Conservation (phyloP, 2,329 filamentous ascomycete genomes). For the Colletotrichum tropicale region DNA sequence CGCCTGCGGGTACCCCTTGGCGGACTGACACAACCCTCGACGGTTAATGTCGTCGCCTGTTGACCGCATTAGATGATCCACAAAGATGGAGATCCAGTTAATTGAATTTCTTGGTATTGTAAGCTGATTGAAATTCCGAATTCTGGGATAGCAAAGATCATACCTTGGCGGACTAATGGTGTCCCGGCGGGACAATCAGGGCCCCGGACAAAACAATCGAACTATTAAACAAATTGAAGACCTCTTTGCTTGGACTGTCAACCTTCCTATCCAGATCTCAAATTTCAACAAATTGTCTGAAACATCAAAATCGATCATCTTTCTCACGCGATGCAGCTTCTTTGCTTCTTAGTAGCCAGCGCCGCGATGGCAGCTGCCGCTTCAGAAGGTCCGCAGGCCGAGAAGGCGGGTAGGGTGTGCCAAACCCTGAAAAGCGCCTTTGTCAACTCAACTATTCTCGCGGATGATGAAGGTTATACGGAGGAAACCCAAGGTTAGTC, state of each 20-base stretch:
- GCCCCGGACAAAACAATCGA: neutral
- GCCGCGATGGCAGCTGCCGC: neutral
- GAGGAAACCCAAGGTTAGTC: neutral
- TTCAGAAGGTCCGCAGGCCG: neutral
- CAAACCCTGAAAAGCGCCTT: neutral
- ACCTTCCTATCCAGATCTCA: neutral
- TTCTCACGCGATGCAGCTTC: neutral
- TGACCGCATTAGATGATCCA: too few relatives aligned
- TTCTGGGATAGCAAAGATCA: neutral
- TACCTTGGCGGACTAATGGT: neutral
- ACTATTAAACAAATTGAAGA: neutral
- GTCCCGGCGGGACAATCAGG: neutral
- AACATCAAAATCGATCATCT: neutral
- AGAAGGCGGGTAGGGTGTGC: neutral
- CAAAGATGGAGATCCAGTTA: neutral
- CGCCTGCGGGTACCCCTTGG: too few relatives aligned
- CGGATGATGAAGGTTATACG: neutral
- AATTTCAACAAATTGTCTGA: neutral
- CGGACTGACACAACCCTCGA: too few relatives aligned
- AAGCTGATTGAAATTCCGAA: neutral
- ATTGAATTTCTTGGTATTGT: neutral
- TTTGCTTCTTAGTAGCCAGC: neutral
- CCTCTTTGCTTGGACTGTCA: neutral
- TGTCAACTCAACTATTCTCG: neutral
- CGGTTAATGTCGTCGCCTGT: too few relatives aligned